A percentile compares a stretch with the other conserved stretches of the same genome.
These are phyloP conservation scores for Pyricularia sp. DNA, from an alignment of 2,329 filamentous ascomycete genomes.

Conservation along the genomic window DNA sequence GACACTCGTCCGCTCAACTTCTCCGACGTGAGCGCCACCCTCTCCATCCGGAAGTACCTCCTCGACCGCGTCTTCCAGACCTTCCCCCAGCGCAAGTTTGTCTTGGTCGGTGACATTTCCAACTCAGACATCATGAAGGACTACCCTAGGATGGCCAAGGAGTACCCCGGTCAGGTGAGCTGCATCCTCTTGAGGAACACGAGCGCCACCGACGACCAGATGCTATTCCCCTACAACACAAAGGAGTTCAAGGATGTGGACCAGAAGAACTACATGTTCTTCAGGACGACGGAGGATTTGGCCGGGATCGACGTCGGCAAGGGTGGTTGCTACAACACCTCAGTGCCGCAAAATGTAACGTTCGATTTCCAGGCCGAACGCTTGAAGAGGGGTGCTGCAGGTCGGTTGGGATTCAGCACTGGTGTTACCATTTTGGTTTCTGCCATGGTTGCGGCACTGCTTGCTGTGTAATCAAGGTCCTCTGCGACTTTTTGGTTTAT, in stretches of 20 bases:
- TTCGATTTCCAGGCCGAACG: conserved; percentile 56
- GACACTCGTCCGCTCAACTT: conserved; percentile 75
- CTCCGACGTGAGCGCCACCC: conserved; percentile 61
- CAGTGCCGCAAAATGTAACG: conserved; percentile 60
- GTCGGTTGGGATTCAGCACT: not conserved
- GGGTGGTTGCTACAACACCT: conserved; percentile 58
- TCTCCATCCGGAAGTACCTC: conserved; percentile 61
- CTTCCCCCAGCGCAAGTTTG: conserved; percentile 65
- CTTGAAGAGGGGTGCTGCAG: conserved; percentile 1
- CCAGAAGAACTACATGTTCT: conserved; percentile 69
- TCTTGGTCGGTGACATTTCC: conserved; percentile 67
- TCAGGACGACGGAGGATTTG: conserved; percentile 62
- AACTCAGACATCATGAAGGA: conserved; percentile 69
- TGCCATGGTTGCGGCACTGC: not conserved
- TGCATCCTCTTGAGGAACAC: conserved; percentile 74
- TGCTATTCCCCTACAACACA: conserved; percentile 70
- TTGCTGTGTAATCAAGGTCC: not conserved
- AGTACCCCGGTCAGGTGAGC: conserved; percentile 62
- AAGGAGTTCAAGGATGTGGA: conserved; percentile 58
- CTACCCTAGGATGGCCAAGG: conserved; percentile 49
- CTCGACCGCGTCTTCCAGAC: conserved; percentile 66
- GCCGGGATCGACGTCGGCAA: conserved; percentile 48
- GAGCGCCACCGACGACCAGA: conserved; percentile 53
- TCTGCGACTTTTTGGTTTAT: not conserved
- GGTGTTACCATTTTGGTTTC: not conserved